Evolutionary conservation across 495 filamentous ascomycete genomes (phyloP).

Genomic region (Mytilinidion resinicola): DNA sequence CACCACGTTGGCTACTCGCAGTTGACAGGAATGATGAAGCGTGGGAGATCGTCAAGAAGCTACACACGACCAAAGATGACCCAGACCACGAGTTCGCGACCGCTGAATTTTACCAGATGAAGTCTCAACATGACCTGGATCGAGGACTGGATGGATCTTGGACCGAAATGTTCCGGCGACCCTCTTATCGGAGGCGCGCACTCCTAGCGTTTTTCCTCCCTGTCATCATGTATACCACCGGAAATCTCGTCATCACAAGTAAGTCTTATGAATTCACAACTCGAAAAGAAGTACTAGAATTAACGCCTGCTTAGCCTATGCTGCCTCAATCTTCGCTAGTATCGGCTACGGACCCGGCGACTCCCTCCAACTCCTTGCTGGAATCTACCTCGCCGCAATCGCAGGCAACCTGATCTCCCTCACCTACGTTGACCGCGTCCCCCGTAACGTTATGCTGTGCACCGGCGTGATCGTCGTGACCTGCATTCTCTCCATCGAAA

Average conservation of each 20-base stretch:
- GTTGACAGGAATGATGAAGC: slow-evolving; percentile 1
- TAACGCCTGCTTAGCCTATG: background rate
- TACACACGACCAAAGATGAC: background rate
- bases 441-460: background rate
- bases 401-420: background rate
- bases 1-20: slow-evolving; percentile 1
- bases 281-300: background rate
- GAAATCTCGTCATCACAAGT: slow-evolving; percentile 5
- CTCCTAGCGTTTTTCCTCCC: background rate
- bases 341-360: background rate
- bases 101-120: slow-evolving; percentile 5
- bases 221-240: background rate
- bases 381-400: background rate
- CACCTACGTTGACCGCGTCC: background rate
- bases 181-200: slow-evolving; percentile 3
- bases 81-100: slow-evolving; percentile 3
- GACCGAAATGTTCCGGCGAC: background rate
- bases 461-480: background rate
- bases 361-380: background rate
- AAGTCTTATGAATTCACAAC: background rate
- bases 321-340: background rate
- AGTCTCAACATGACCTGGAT: background rate
- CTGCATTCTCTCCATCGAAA: background rate
- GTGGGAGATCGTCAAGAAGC: background rate
- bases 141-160: background rate